Base-by-base conservation (phyloP, 495 filamentous ascomycete species). In the Wilcoxina mikolae region DNA sequence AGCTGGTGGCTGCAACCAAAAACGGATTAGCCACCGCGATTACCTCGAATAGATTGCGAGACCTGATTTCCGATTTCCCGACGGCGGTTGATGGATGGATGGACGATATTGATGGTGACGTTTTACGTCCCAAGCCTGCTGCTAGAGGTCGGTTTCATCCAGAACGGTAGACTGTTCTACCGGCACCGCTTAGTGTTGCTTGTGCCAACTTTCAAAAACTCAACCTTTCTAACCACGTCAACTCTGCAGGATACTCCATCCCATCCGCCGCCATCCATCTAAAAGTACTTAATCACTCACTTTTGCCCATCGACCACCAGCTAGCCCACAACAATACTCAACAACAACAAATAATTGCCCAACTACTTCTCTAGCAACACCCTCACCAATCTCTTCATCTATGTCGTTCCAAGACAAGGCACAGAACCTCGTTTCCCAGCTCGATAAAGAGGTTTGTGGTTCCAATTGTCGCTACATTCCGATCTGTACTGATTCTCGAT, bases 351-450 rank as follows among this genome's bases (percentile, higher is more conserved):
- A 43, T 43, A 43, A 43, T 18, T 23, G 15, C 33, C 33, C 23
- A 44, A 22, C 31, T 25, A 53, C 17, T 17, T 17, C 24, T 17
- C 17, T 12, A 46, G 11, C 43, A 46, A 18, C 17, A 29, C 18
- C 24, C n/a, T 26, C 22, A 46, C n/a, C 43, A 46, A 18, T 20
- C n/a, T 18, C 43, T 11, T 35, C 54, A 39, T n/a, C n/a, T n/a
- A 81, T 81, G 78, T 86, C 87, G 68, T 84, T 87, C 71, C 90
- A 96, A 74, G 90, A 94, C 64, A 85, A 84, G 71, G 81, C 85
- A 60, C 87, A 95, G 74, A 79, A 87, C 67, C 78, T 84, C 60
- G 78, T 96, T 63, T 78, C 81, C 56, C 84, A 88, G 78, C 83
- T 96, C 72, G 90, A 96, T 75, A 94, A 94, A 75, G 89, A 96